Percentiles rank a stretch among this genome's conserved stretches.
Conservation (phyloP, 306 rosid species). For the Citrullus amarus region DNA sequence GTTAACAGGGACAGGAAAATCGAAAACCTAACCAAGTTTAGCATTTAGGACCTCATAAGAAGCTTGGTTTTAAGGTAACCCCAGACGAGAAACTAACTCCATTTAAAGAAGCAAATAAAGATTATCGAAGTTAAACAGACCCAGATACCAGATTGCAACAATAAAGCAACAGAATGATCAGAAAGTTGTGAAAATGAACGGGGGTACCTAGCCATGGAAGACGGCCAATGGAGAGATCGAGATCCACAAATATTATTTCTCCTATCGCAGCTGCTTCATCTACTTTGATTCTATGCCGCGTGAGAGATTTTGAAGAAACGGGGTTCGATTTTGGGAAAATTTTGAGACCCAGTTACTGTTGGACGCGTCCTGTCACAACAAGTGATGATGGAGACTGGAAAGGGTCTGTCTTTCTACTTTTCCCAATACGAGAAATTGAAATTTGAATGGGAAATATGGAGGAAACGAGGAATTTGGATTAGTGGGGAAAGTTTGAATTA, state of each 20-base stretch:
- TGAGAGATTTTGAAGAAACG: background rate
- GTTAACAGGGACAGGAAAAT: background rate
- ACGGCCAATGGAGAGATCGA: background rate
- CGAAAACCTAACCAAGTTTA: background rate
- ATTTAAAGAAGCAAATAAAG: background rate
- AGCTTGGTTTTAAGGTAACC: background rate
- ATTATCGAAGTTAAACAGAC: background rate
- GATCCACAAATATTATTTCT: background rate
- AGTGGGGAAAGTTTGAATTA: background rate
- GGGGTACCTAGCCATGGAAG: conserved; percentile 2
- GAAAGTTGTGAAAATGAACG: background rate
- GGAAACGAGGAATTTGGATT: background rate
- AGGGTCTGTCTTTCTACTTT: background rate
- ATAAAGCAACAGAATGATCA: background rate
- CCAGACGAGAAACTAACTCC: background rate
- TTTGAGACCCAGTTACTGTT: background rate
- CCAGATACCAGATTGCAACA: background rate
- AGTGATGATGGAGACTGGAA: background rate
- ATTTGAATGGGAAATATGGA: background rate
- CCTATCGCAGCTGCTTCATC: background rate
- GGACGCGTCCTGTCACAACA: background rate
- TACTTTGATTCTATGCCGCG: background rate
- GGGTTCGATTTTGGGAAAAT: background rate
- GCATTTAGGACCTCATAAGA: background rate
- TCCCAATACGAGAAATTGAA: background rate